Evolutionary conservation across 768 basidiomycete genomes (phyloP).

Genomic region (Boletus rex-veris): DNA sequence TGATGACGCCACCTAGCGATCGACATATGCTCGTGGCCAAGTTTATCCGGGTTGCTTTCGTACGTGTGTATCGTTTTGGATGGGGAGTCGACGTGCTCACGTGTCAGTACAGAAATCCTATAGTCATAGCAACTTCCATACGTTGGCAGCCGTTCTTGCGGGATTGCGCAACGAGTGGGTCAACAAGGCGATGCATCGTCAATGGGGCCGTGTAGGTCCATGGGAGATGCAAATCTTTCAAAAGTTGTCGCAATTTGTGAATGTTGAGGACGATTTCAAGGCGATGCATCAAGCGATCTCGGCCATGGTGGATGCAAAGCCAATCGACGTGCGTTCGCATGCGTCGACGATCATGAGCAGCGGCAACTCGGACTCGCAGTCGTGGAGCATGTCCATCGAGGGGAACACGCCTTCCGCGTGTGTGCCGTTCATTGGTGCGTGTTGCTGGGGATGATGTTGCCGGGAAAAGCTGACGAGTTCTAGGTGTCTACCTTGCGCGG

Average conservation of each 20-base stretch:
- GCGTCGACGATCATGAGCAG: conserved; percentile 52
- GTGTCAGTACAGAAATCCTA: conserved; percentile 66
- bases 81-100: background rate
- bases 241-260: conserved; percentile 66
- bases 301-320: conserved; percentile 63
- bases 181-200: conserved; percentile 58
- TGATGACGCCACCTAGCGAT: conserved; percentile 65
- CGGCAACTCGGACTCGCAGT: conserved; percentile 38
- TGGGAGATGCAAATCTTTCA: conserved; percentile 73
- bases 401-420: conserved; percentile 53
- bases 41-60: conserved; percentile 85
- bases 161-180: conserved; percentile 74
- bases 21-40: conserved; percentile 66
- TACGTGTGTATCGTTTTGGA: conserved; percentile 33
- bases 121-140: conserved; percentile 69
- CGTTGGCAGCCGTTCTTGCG: conserved; percentile 74
- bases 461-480: conserved; percentile 3
- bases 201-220: conserved; percentile 61
- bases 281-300: conserved; percentile 66
- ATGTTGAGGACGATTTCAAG: conserved; percentile 66
- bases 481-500: conserved; percentile 76
- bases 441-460: background rate
- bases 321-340: conserved; percentile 50
- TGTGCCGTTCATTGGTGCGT: conserved; percentile 79
- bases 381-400: conserved; percentile 38